These are phyloP conservation scores for Camelina laxa DNA, from an alignment of 345 rosid genomes.

Conservation along the genomic window DNA sequence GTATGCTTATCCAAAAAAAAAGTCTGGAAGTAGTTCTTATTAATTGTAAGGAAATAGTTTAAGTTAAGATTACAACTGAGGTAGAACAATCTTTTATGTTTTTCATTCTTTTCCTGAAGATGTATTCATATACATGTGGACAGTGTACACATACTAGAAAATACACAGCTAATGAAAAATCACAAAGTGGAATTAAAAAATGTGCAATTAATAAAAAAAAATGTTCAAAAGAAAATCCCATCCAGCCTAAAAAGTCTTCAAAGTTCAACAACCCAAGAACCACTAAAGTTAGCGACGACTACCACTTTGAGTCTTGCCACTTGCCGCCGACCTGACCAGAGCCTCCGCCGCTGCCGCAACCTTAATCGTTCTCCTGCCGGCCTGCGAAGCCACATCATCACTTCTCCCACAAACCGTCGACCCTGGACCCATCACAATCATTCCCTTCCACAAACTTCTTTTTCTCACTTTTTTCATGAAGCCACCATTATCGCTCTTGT, in stretches of 20 bases:
- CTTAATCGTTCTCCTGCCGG: conserved; percentile 38
- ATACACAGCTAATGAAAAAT: neutral
- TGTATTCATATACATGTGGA: no score
- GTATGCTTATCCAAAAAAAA: no score
- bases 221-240: conserved; percentile 10
- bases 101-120: no score
- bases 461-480: conserved; percentile 41
- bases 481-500: conserved; percentile 26
- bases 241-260: conserved; percentile 24
- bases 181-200: neutral
- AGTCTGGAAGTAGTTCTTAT: no score
- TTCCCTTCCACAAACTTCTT: conserved; percentile 44
- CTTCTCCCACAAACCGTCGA: conserved; percentile 58
- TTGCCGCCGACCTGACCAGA: conserved; percentile 29
- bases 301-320: conserved; percentile 22
- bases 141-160: no score
- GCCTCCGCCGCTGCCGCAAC: conserved; percentile 41
- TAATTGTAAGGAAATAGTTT: no score
- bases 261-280: conserved; percentile 28
- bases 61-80: no score
- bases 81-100: no score
- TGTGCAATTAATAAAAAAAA: neutral
- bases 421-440: conserved; percentile 46
- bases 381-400: conserved; percentile 53
- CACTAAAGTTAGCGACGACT: conserved; percentile 38